Conservation (phyloP, 2,329 filamentous ascomycete species). For the Penicillium sp. region DNA sequence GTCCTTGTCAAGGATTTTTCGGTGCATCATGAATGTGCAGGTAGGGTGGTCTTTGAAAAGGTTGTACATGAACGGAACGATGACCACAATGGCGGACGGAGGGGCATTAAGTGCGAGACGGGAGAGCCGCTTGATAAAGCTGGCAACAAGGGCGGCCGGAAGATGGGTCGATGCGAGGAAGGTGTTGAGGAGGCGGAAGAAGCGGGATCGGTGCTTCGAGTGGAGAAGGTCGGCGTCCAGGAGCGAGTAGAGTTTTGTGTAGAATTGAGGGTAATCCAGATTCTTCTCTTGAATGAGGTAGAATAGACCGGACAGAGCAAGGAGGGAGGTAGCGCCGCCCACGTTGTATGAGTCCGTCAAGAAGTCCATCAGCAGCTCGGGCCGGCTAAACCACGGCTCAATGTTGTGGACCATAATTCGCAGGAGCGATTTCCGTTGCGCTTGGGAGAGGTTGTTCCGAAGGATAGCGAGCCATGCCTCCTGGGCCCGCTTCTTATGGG, state of each 20-base stretch:
- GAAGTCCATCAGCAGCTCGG: slow-evolving; percentile 93
- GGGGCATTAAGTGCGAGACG: slow-evolving; percentile 85
- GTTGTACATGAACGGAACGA: slow-evolving; percentile 95
- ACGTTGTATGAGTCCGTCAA: slow-evolving; percentile 90
- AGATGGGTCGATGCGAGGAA: slow-evolving; percentile 92
- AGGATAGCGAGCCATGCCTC: slow-evolving; percentile 85
- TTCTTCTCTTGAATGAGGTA: slow-evolving; percentile 93
- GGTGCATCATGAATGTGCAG: slow-evolving; percentile 95
- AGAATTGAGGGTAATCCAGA: slow-evolving; percentile 94
- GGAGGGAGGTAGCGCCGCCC: slow-evolving; percentile 82
- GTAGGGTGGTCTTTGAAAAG: slow-evolving; percentile 85
- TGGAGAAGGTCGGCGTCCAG: slow-evolving; percentile 85
- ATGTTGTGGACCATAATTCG: slow-evolving; percentile 76
- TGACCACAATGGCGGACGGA: slow-evolving; percentile 83
- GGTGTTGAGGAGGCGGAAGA: slow-evolving; percentile 88
- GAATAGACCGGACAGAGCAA: slow-evolving; percentile 91
- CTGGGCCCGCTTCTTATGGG: slow-evolving; percentile 80
- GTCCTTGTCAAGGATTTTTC: slow-evolving; percentile 65
- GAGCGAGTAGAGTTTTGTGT: slow-evolving; percentile 89
- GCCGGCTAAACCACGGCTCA: slow-evolving; percentile 85
- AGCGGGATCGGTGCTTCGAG: slow-evolving; percentile 89
- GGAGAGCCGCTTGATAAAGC: slow-evolving; percentile 93
- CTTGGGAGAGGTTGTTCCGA: slow-evolving; percentile 64
- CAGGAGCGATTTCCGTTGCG: slow-evolving; percentile 79
- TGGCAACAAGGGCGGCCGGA: slow-evolving; percentile 86